These are phyloP conservation scores for Euphorbia schlechtendalii DNA, from an alignment of 441 rosid species.

Conservation along the genomic window DNA sequence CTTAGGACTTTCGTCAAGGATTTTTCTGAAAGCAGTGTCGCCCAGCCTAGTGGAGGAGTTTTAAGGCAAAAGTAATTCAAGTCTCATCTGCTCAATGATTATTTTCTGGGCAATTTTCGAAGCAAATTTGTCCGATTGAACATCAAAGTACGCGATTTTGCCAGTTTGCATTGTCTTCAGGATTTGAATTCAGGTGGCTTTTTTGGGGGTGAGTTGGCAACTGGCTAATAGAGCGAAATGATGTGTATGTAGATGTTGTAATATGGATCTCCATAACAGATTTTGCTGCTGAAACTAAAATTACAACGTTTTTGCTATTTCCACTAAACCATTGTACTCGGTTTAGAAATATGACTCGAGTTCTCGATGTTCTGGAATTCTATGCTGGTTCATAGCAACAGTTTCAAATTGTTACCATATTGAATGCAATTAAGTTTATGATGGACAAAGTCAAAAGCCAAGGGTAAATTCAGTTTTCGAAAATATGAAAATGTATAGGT, in stretches of 20 bases:
- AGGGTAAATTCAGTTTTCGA: too few relatives aligned
- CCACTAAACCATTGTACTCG: not conserved
- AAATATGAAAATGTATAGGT: too few relatives aligned
- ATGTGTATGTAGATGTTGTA: not conserved
- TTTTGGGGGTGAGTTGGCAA: not conserved
- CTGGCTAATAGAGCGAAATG: not conserved
- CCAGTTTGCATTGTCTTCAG: not conserved
- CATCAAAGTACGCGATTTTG: not conserved
- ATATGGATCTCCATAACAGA: not conserved
- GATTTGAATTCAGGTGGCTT: not conserved
- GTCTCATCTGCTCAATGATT: too few relatives aligned
- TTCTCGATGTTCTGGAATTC: not conserved
- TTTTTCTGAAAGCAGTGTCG: conserved; percentile 20
- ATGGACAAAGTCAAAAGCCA: too few relatives aligned
- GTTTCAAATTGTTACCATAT: too few relatives aligned
- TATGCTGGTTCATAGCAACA: not conserved
- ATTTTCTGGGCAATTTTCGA: too few relatives aligned
- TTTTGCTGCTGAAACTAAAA: not conserved
- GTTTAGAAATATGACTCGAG: too few relatives aligned
- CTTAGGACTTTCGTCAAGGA: conserved; percentile 73
- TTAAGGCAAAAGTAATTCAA: conserved; percentile 13
- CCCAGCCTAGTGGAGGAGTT: conserved; percentile 31
- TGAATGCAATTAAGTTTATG: too few relatives aligned
- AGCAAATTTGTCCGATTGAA: not conserved
- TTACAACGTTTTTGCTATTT: not conserved